These are phyloP conservation scores for Curvularia verruculosa DNA, from an alignment of 2,329 filamentous ascomycete genomes.

Conservation along the genomic window DNA sequence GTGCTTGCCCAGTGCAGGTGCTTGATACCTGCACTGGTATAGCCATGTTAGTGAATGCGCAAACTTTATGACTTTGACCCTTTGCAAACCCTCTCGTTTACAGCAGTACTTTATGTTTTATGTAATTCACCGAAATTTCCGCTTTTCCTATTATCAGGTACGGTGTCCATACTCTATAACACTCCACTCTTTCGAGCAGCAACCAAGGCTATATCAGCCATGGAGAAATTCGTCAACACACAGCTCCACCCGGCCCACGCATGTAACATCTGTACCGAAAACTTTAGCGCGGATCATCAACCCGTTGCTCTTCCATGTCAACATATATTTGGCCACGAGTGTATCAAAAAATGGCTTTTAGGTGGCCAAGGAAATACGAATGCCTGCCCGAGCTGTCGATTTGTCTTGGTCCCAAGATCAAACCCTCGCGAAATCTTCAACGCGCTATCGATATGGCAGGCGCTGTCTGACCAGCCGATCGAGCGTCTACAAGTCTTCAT, in stretches of 20 bases:
- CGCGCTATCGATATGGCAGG: constrained; percentile 33
- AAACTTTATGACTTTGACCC: constrained; percentile 1
- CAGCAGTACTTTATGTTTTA: constrained; percentile 1
- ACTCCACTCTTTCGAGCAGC: background rate
- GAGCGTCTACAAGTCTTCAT: constrained; percentile 30
- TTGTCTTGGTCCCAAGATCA: constrained; percentile 23
- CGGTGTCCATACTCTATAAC: background rate
- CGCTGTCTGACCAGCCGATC: constrained; percentile 30
- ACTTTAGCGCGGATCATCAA: constrained; percentile 31
- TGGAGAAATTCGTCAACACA: constrained; percentile 36
- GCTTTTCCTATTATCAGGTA: background rate
- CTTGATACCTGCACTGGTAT: background rate
- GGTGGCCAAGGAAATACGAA: constrained; percentile 31
- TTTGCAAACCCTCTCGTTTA: constrained; percentile 5
- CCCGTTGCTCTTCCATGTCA: constrained; percentile 41
- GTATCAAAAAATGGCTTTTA: constrained; percentile 38
- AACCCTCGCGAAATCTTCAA: constrained; percentile 23
- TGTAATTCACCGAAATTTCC: constrained; percentile 1
- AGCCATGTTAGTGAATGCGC: background rate
- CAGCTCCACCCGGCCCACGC: constrained; percentile 34
- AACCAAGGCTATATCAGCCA: constrained; percentile 7
- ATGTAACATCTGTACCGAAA: constrained; percentile 38
- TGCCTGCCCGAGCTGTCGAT: constrained; percentile 39
- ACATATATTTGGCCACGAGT: constrained; percentile 42
- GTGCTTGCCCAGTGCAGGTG: background rate